A percentile compares a stretch with the other conserved stretches of the same genome.
Evolutionary conservation across 495 filamentous ascomycete species (phyloP).

Genomic region (Glutinoglossum americanum): DNA sequence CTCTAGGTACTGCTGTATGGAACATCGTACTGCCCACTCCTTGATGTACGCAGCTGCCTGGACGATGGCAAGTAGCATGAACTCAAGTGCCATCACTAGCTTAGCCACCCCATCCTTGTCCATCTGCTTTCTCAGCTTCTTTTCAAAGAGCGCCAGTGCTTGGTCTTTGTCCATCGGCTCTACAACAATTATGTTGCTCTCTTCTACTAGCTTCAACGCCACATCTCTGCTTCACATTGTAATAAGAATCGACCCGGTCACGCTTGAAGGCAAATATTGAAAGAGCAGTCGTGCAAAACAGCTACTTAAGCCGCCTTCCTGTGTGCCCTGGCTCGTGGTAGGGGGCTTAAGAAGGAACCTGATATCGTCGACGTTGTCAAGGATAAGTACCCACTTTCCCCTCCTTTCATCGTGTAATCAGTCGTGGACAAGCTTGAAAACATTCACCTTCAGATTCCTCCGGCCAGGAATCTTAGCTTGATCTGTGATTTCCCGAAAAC

Average conservation of each 20-base stretch:
- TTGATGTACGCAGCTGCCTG: not conserved
- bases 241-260: not conserved
- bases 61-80: slow-evolving; percentile 6
- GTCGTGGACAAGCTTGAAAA: too few species aligned
- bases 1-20: slow-evolving; percentile 18
- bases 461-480: too few species aligned
- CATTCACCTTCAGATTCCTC: too few species aligned
- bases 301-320: too few species aligned
- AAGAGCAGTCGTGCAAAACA: too few species aligned
- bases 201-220: slow-evolving; percentile 14
- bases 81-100: slow-evolving; percentile 8
- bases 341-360: too few species aligned
- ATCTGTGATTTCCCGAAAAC: too few species aligned
- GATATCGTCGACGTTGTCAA: too few species aligned
- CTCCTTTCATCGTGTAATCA: too few species aligned
- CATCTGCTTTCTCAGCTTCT: slow-evolving; percentile 14
- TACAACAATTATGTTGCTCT: slow-evolving; percentile 19
- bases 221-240: not conserved
- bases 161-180: slow-evolving; percentile 16
- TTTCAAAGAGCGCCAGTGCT: slow-evolving; percentile 19
- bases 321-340: too few species aligned
- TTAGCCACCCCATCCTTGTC: not conserved
- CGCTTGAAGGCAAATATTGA: too few species aligned
- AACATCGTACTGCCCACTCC: not conserved
- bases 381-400: too few species aligned